Evolutionary conservation across 192 early-diverging fungal genomes (phyloP).

Genomic region (Mortierella antarctica): DNA sequence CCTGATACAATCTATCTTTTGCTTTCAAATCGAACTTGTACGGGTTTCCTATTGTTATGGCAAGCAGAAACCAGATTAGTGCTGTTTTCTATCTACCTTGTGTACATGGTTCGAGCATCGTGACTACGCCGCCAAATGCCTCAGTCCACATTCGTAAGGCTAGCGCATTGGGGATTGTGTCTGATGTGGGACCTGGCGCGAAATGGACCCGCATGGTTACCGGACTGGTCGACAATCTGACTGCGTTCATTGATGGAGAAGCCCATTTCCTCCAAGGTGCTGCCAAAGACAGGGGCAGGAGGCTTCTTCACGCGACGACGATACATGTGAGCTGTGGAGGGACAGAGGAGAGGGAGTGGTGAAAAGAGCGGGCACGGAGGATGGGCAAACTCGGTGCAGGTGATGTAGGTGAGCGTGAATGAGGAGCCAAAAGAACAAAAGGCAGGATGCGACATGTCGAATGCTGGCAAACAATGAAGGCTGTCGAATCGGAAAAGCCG

Average conservation of each 20-base stretch:
- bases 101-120: too few species aligned
- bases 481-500: too few species aligned
- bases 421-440: not conserved
- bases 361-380: not conserved
- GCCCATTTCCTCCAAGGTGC: constrained; percentile 19
- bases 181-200: not conserved
- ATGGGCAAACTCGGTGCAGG: not conserved
- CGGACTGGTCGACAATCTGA: constrained; percentile 10
- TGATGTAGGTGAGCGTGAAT: not conserved
- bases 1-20: constrained; percentile 33
- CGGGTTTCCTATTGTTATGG: constrained; percentile 4
- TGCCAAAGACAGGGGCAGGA: constrained; percentile 13
- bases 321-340: constrained; percentile 18
- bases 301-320: constrained; percentile 27
- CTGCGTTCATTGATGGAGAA: constrained; percentile 21
- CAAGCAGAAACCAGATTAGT: too few species aligned
- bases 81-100: too few species aligned
- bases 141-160: too few species aligned
- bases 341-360: not conserved
- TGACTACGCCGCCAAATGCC: too few species aligned
- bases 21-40: constrained; percentile 38
- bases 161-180: too few species aligned
- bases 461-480: too few species aligned
- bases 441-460: too few species aligned
- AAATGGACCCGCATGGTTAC: constrained; percentile 4